These are phyloP conservation scores for Sorghum bicolor DNA, from an alignment of 176 grass and related monocot genomes.

Conservation along the genomic window DNA sequence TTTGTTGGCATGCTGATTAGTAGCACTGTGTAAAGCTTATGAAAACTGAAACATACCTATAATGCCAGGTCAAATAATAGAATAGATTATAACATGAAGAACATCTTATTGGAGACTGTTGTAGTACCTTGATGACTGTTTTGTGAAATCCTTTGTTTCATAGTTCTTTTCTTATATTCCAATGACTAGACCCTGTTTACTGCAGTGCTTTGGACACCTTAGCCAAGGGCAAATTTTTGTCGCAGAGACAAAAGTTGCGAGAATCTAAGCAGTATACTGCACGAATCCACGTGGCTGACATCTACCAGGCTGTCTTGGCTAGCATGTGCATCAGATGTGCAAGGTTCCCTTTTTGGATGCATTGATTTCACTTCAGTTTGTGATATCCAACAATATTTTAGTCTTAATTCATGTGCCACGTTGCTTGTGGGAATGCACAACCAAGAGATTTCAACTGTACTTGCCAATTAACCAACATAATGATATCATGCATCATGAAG, in stretches of 20 bases:
- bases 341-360: conserved; percentile 37
- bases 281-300: conserved; percentile 79
- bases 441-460: background rate
- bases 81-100: background rate
- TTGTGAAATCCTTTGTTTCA: background rate
- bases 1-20: background rate
- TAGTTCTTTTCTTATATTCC: background rate
- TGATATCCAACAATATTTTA: background rate
- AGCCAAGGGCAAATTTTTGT: conserved; percentile 59
- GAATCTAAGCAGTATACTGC: conserved; percentile 68
- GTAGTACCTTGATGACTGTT: background rate
- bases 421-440: background rate
- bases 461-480: background rate
- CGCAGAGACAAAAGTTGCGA: conserved; percentile 54
- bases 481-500: background rate
- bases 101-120: background rate
- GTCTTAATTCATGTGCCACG: background rate
- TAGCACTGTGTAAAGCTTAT: background rate
- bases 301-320: conserved; percentile 70
- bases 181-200: conserved; percentile 4
- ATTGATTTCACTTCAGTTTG: background rate
- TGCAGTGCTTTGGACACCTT: conserved; percentile 91
- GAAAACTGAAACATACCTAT: conserved; percentile 4
- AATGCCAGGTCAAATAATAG: background rate
- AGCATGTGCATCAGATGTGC: conserved; percentile 49